Percentiles rank a stretch among this genome's conserved stretches.
Evolutionary conservation across 305 asterid genomes (phyloP).

Genomic region (Solanum chacoense): DNA sequence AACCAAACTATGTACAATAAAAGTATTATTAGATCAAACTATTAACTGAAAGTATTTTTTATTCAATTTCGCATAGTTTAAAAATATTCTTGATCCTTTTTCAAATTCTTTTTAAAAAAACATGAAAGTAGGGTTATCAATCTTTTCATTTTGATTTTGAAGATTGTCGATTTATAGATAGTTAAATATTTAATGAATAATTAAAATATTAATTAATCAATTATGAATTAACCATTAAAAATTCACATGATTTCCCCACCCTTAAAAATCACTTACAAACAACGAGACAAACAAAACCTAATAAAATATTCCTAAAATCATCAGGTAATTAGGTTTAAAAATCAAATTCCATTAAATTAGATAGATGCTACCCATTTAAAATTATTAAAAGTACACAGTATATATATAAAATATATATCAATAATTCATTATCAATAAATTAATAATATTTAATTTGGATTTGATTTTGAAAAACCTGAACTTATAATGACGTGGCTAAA

Average conservation of each 20-base stretch:
- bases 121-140: neutral
- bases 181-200: neutral
- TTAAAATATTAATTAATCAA: neutral
- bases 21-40: neutral
- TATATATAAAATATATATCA: neutral
- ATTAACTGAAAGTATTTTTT: neutral
- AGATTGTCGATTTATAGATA: neutral
- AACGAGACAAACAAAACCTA: neutral
- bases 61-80: neutral
- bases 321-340: neutral
- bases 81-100: neutral
- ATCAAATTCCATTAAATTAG: neutral
- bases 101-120: neutral
- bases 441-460: neutral
- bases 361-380: neutral
- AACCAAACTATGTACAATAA: neutral
- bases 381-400: neutral
- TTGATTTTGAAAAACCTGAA: neutral
- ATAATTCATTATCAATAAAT: neutral
- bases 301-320: neutral
- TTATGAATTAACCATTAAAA: neutral
- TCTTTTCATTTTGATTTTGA: neutral
- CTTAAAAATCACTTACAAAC: neutral
- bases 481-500: neutral
- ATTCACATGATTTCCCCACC: neutral